Percentiles rank a stretch among this genome's conserved stretches.
phyloP scores from a whole-genome alignment of 257 asterid genomes.

The Schizonepeta tenuifolia region DNA sequence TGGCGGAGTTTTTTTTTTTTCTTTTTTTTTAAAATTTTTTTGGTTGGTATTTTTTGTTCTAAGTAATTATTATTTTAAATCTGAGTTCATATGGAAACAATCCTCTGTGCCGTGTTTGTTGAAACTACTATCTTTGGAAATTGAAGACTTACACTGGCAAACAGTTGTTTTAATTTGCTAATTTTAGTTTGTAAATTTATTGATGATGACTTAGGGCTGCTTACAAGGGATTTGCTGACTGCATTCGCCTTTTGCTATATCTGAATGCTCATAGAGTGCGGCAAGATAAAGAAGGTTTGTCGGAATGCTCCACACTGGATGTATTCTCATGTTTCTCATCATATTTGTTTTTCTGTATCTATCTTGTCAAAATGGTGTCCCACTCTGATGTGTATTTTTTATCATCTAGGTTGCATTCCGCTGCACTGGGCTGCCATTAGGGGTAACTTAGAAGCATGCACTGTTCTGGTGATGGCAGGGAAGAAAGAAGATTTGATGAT shows the following conservation, averaged over 20 bases:
- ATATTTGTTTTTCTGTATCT: constrained; percentile 6
- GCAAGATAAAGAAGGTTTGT: constrained; percentile 91
- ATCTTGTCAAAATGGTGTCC: constrained; percentile 15
- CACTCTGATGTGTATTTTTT: constrained; percentile 29
- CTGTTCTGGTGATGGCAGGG: constrained; percentile 97
- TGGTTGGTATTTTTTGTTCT: too few relatives aligned
- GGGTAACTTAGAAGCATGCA: constrained; percentile 98
- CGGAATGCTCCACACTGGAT: constrained; percentile 21
- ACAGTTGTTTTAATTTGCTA: background rate
- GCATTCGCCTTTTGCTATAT: constrained; percentile 89
- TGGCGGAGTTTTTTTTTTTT: background rate
- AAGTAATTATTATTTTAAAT: background rate
- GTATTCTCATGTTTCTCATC: constrained; percentile 8
- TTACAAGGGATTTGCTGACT: constrained; percentile 95
- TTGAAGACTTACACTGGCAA: too few relatives aligned
- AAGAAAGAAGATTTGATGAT: constrained; percentile 90
- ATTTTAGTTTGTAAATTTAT: constrained; percentile 30
- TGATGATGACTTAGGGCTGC: constrained; percentile 81
- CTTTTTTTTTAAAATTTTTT: too few relatives aligned
- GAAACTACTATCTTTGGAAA: background rate
- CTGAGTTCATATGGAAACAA: background rate
- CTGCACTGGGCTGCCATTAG: constrained; percentile 98
- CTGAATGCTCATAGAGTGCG: constrained; percentile 92
- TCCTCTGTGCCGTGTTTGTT: background rate
- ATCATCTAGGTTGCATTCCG: constrained; percentile 86